Percentiles rank a stretch among this genome's conserved stretches.
Conservation (phyloP, 768 basidiomycete genomes). For the Panaeolus papilionaceus region DNA sequence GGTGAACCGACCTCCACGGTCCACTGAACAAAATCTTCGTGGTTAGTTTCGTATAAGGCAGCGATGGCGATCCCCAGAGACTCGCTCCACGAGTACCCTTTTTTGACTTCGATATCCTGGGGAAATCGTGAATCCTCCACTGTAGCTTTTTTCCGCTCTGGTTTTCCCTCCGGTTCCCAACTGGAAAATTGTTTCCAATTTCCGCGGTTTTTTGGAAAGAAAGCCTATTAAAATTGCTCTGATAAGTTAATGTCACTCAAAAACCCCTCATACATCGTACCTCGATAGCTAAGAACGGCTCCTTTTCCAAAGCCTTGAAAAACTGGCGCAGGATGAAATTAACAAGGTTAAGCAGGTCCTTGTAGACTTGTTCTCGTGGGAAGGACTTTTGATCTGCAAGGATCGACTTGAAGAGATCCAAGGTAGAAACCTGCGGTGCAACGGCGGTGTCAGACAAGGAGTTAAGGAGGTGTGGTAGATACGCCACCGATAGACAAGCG, state of each 20-base stretch:
- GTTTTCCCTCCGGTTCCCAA: constrained; percentile 65
- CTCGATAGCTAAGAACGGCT: constrained; percentile 89
- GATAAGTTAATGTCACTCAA: constrained; percentile 17
- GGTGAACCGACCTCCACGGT: constrained; percentile 70
- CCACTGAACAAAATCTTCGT: constrained; percentile 76
- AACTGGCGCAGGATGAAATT: constrained; percentile 90
- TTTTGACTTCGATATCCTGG: constrained; percentile 81
- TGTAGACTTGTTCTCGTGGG: constrained; percentile 78
- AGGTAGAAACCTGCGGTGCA: constrained; percentile 77
- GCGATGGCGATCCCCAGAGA: constrained; percentile 88
- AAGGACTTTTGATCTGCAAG: constrained; percentile 81
- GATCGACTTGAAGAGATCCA: constrained; percentile 88
- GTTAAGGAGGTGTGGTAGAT: constrained; percentile 3
- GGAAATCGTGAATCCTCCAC: constrained; percentile 55
- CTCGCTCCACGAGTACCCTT: constrained; percentile 88
- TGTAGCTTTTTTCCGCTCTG: constrained; percentile 39
- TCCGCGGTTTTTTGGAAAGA: constrained; percentile 89
- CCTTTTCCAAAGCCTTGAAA: constrained; percentile 89
- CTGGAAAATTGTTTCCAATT: constrained; percentile 88
- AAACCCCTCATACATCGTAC: constrained; percentile 47
- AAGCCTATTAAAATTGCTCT: constrained; percentile 56
- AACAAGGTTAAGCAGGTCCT: constrained; percentile 85
- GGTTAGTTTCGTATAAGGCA: constrained; percentile 69
- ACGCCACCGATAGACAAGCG: constrained; percentile 28
- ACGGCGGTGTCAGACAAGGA: constrained; percentile 20